Evolutionary conservation across 1,284 basidiomycete species (phyloP).

Genomic region (Cryptococcus sp.): DNA sequence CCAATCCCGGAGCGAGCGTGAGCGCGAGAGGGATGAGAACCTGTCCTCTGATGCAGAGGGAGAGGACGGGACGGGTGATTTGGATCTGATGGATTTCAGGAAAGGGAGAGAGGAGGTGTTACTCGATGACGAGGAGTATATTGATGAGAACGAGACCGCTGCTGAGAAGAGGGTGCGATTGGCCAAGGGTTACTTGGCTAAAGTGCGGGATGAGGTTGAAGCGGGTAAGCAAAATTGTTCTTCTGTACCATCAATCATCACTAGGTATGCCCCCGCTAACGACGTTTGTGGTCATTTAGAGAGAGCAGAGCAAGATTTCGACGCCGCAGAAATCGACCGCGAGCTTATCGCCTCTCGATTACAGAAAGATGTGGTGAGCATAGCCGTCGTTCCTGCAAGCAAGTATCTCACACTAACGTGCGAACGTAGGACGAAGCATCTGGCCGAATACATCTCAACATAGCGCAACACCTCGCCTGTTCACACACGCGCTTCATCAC

Average conservation of each 20-base stretch:
- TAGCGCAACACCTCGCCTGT: conserved; percentile 17
- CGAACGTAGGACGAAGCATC: conserved; percentile 46
- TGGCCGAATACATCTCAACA: conserved; percentile 48
- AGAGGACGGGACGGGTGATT: conserved; percentile 56
- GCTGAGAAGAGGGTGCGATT: conserved; percentile 89
- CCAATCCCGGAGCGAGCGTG: conserved; percentile 38
- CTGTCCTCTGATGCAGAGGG: conserved; percentile 62
- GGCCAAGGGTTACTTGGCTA: conserved; percentile 86
- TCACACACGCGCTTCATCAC: conserved; percentile 31
- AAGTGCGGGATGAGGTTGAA: conserved; percentile 68
- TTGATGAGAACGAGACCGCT: conserved; percentile 77
- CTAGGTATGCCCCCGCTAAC: conserved; percentile 3
- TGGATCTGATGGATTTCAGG: conserved; percentile 75
- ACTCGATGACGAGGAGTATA: conserved; percentile 70
- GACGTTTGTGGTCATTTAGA: conserved; percentile 52
- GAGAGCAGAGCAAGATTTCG: conserved; percentile 71
- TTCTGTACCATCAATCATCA: background rate
- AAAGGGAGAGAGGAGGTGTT: conserved; percentile 58
- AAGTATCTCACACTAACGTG: no score
- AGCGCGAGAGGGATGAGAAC: conserved; percentile 67
- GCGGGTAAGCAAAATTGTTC: conserved; percentile 58
- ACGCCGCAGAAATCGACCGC: conserved; percentile 89
- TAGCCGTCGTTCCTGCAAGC: background rate
- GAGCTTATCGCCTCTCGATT: conserved; percentile 87
- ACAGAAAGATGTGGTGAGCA: conserved; percentile 75